phyloP scores from a whole-genome alignment of 176 grass and related monocot species.

The Hordeum marinum region DNA sequence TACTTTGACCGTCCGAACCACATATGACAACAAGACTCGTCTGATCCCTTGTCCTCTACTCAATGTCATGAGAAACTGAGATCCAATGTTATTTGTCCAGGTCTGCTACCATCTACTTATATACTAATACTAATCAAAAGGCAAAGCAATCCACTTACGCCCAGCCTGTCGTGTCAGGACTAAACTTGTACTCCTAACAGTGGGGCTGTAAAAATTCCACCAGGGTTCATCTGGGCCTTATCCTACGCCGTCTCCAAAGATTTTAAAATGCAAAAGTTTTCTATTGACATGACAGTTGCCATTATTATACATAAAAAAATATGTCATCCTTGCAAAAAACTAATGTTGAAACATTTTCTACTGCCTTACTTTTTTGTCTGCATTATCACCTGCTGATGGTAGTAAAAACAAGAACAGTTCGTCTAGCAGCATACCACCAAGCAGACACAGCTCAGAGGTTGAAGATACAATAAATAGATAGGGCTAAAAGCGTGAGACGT shows the following conservation, averaged over 20 bases:
- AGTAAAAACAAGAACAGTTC: constrained; percentile 31
- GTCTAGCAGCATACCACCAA: constrained; percentile 3
- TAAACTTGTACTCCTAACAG: neutral
- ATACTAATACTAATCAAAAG: constrained; percentile 28
- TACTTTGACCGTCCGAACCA: constrained; percentile 21
- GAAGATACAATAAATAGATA: constrained; percentile 4
- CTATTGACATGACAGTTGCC: neutral
- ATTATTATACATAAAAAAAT: neutral
- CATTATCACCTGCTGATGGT: constrained; percentile 13
- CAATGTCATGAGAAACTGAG: neutral
- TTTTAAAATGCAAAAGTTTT: neutral
- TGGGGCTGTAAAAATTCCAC: neutral
- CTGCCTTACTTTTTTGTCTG: no score
- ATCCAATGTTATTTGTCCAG: constrained; percentile 13
- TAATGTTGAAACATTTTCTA: neutral
- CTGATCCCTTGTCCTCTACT: constrained; percentile 27
- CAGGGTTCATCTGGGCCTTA: neutral
- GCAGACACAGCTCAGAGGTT: neutral
- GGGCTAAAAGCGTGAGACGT: neutral
- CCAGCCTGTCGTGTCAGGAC: neutral
- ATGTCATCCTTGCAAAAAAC: neutral
- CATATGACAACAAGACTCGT: constrained; percentile 16
- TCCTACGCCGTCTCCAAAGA: neutral
- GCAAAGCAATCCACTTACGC: neutral
- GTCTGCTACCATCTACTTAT: constrained; percentile 12